phyloP scores from a whole-genome alignment of 495 filamentous ascomycete genomes.

The Penicillium riverlandense region DNA sequence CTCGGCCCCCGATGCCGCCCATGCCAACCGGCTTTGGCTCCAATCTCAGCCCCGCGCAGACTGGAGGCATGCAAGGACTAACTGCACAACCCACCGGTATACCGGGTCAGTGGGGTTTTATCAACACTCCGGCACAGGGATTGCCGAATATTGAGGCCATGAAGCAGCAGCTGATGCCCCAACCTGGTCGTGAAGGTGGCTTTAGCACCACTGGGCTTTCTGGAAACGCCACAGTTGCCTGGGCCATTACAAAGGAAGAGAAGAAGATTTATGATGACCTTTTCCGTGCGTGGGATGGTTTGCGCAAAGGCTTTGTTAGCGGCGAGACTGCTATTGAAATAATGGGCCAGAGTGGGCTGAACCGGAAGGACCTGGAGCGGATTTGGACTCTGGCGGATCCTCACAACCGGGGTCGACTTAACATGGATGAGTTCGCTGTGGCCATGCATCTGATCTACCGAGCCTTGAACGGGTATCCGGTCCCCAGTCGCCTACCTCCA shows the following conservation, averaged over 20 bases:
- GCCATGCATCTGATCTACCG: constrained; percentile 99
- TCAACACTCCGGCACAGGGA: constrained; percentile 85
- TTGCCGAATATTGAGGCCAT: constrained; percentile 90
- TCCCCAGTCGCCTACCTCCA: constrained; percentile 84
- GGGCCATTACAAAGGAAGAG: constrained; percentile 98
- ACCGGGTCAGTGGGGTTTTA: constrained; percentile 97
- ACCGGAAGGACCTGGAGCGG: constrained; percentile 79
- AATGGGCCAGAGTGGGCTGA: constrained; percentile 90
- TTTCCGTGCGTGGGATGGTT: constrained; percentile 95
- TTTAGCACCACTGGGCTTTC: constrained; percentile 84
- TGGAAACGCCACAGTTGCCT: constrained; percentile 92
- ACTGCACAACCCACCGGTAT: constrained; percentile 91
- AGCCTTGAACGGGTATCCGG: constrained; percentile 89
- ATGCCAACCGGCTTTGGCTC: constrained; percentile 82
- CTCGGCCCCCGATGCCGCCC: constrained; percentile 85
- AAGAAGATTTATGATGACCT: constrained; percentile 95
- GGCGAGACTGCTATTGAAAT: constrained; percentile 96
- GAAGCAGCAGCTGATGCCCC: constrained; percentile 97
- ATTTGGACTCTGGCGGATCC: constrained; percentile 96
- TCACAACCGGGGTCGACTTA: constrained; percentile 83
- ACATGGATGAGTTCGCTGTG: constrained; percentile 97
- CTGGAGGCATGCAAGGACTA: constrained; percentile 53
- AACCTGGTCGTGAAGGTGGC: constrained; percentile 84
- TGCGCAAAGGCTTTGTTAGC: constrained; percentile 86
- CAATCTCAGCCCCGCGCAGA: constrained; percentile 58